A percentile compares a stretch with the other conserved stretches of the same genome.
Conservation (phyloP, 1,139 yeast genomes). For the Taphrina communis region DNA sequence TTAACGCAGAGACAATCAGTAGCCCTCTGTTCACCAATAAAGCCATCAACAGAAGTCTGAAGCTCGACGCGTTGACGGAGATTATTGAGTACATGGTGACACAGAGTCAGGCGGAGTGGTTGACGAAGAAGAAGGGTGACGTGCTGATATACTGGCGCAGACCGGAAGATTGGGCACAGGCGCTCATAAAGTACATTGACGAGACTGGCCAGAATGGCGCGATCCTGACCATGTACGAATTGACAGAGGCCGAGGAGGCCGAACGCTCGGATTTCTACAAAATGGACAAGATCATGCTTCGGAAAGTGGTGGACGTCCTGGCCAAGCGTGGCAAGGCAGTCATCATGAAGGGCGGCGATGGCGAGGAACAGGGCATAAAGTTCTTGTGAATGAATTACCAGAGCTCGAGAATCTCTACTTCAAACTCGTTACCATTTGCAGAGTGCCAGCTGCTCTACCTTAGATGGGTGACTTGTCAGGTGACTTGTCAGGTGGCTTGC, state of each 20-base stretch:
- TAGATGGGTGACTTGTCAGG: no score
- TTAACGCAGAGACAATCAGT: slow-evolving; percentile 48
- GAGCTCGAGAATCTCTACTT: no score
- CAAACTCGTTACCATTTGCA: no score
- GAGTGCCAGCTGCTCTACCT: no score
- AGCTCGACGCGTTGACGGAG: slow-evolving; percentile 61
- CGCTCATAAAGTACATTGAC: slow-evolving; percentile 62
- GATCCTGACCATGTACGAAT: slow-evolving; percentile 81
- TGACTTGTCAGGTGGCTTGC: no score
- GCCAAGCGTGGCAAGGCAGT: slow-evolving; percentile 73
- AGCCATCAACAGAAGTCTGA: slow-evolving; percentile 57
- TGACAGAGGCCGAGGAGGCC: slow-evolving; percentile 68
- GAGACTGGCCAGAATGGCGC: slow-evolving; percentile 77
- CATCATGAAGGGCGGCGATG: slow-evolving; percentile 63
- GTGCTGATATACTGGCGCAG: slow-evolving; percentile 69
- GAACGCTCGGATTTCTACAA: slow-evolving; percentile 59
- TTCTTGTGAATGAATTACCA: slow-evolving; percentile 38
- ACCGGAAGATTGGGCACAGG: slow-evolving; percentile 77
- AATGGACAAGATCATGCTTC: slow-evolving; percentile 65
- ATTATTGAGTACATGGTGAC: slow-evolving; percentile 66
- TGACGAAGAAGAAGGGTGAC: slow-evolving; percentile 48
- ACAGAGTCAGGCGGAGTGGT: slow-evolving; percentile 62
- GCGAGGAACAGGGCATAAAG: slow-evolving; percentile 71
- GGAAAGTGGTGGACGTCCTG: slow-evolving; percentile 63
- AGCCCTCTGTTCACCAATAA: slow-evolving; percentile 58